Base-by-base conservation (phyloP, 2,329 filamentous ascomycete genomes). In the Oidium heveae region DNA sequence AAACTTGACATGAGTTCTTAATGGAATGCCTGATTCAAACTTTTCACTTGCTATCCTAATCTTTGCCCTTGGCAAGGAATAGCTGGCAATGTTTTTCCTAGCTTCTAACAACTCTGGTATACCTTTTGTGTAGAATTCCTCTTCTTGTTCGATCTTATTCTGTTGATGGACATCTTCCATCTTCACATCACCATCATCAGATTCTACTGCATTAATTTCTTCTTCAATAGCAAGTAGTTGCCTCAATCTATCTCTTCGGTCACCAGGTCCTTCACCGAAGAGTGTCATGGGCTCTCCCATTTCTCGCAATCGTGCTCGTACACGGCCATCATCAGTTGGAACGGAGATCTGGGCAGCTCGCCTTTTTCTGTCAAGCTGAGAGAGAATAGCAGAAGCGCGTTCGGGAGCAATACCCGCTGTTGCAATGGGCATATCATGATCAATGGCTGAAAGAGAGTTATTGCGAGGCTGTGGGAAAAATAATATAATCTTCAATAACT, bases 91-190 rank as follows among this genome's bases (percentile, higher is more conserved):
- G 28, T 82, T 75, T 62, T 80, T 78, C 57, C 91, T 76, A 1
- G 86, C 85, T 53, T 83, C 73, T 4, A 94, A 69, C 24, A 98
- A 71, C 43, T 81, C 80, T 4, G 77, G 72, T 1, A 80, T 77
- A 2, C 91, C 91, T 61, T 84, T 76, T 0, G 89, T 94, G 66
- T 95, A 98, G 67, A 95, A 98, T 62, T 98, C 91, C 64, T 96
- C 87, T 59, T 93, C 84, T 61, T 82, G 79, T 54, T 88, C 85
- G 51, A 63, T 61, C 18, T 79, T 78, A 4, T 77, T 78, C 1
- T 77, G 77, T 0, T 71, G 73, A 18, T 66, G 69, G 54, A 66
- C 74, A 62, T 74, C 73, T 43, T 67, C 66, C 70, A 80, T 80
- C 47, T 71, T 69, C 20, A 71, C 64, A 64, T 85, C 81, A 46